These are phyloP conservation scores for Cystobasidiaceae sp. DNA, from an alignment of 1,284 basidiomycete species.

Conservation along the genomic window DNA sequence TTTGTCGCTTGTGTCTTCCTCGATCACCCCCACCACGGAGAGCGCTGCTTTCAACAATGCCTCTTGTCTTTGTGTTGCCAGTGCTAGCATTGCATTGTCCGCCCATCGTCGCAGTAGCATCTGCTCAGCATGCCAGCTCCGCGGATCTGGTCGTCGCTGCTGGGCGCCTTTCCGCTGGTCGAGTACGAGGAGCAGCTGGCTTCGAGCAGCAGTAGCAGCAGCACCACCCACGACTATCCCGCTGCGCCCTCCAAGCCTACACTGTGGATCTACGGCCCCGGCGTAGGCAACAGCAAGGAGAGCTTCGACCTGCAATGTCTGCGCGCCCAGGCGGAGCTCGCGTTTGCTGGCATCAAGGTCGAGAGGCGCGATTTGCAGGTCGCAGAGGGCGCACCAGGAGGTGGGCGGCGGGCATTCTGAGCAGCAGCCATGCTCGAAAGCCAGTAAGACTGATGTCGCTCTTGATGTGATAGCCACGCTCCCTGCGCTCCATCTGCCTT, in stretches of 20 bases:
- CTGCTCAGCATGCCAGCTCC: slow-evolving; percentile 19
- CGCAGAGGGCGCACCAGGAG: slow-evolving; percentile 21
- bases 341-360: slow-evolving; percentile 16
- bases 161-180: slow-evolving; percentile 14
- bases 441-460: not conserved
- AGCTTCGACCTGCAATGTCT: slow-evolving; percentile 29
- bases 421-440: not conserved
- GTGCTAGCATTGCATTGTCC: not conserved
- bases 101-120: not conserved
- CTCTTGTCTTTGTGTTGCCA: not conserved
- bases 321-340: slow-evolving; percentile 15
- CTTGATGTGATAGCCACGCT: not conserved
- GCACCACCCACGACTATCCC: not conserved
- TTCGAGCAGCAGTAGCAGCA: not conserved
- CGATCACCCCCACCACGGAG: not conserved
- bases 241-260: slow-evolving; percentile 7
- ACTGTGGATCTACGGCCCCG: slow-evolving; percentile 30
- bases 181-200: slow-evolving; percentile 22
- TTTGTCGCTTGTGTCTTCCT: not conserved
- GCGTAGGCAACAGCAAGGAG: slow-evolving; percentile 22
- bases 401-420: not conserved
- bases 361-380: slow-evolving; percentile 6
- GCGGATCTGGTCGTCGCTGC: slow-evolving; percentile 5
- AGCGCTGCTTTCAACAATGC: not conserved
- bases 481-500: slow-evolving; percentile 19